These are phyloP conservation scores for Henningerozyma blattae DNA, from an alignment of 805 yeast species.

Conservation along the genomic window DNA sequence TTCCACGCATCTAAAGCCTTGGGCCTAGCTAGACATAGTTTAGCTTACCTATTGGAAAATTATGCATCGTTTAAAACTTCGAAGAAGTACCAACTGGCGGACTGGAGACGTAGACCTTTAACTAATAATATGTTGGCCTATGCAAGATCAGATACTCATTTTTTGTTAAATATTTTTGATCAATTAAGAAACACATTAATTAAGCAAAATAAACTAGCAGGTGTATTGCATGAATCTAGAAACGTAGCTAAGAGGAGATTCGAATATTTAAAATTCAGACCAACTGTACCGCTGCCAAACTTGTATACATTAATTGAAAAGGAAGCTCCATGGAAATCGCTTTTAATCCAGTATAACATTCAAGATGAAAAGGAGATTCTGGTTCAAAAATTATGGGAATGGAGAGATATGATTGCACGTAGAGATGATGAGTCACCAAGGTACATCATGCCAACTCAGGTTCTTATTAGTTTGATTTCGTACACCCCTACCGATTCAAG, in stretches of 20 bases:
- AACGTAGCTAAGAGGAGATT: constrained; percentile 70
- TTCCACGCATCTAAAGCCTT: constrained; percentile 75
- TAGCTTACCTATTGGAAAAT: constrained; percentile 72
- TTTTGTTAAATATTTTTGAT: constrained; percentile 69
- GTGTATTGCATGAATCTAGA: constrained; percentile 64
- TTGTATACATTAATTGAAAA: constrained; percentile 43
- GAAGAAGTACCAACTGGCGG: constrained; percentile 90
- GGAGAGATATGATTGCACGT: constrained; percentile 79
- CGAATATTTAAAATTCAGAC: constrained; percentile 64
- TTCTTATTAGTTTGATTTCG: constrained; percentile 49
- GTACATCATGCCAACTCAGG: constrained; percentile 73
- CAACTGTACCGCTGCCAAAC: constrained; percentile 16
- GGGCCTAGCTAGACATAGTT: constrained; percentile 70
- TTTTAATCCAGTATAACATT: constrained; percentile 56
- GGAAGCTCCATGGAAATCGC: constrained; percentile 52
- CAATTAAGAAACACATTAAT: constrained; percentile 53
- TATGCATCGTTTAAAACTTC: constrained; percentile 80
- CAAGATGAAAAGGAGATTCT: constrained; percentile 41
- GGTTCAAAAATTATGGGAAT: constrained; percentile 50
- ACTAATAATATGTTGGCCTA: constrained; percentile 64
- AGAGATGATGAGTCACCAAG: constrained; percentile 73
- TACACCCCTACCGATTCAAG: constrained; percentile 45
- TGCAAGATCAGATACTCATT: constrained; percentile 94
- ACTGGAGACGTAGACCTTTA: constrained; percentile 89
- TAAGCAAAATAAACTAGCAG: constrained; percentile 37